Evolutionary conservation across 1,284 basidiomycete species (phyloP), one percentile per base, ranked within the genome.

Genomic region (Amylostereum chailletii): DNA sequence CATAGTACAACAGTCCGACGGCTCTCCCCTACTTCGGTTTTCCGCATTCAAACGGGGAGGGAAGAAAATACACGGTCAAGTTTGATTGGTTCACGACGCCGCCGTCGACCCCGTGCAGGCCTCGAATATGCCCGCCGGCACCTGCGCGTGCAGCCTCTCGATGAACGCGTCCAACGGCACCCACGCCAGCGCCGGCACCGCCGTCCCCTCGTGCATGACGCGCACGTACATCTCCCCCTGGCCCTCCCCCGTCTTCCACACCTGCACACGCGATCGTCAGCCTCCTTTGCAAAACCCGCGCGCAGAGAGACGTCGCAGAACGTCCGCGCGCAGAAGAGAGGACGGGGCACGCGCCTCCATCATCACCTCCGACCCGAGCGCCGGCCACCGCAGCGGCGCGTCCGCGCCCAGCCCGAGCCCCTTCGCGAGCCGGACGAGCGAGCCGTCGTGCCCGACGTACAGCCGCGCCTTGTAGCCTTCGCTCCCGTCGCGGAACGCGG

Each of bases 361-460:
- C 43, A 72, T 51, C n/a, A 77, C 68, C 55, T 77, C 75, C 10
- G 70, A 71, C 2, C 76, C 75, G 43, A 77, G 60, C 0, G 75
- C 72, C 1, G 76, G 76, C 75, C 75, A 77, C 31, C 73, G 66
- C 47, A 77, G 56, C 1, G 61, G 60, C 5, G 57, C 54, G 7
- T 54, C 52, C 37, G 58, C 62, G 10, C 72, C 73, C 11, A 76
- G 57, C 4, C 75, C 74, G 2, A 77, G 63, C 9, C 70, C 68
- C 1, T 74, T 60, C 5, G 74, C 72, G 4, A 77, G 69, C 32
- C 75, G 67, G 47, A 77, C 68, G 67, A 77, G 72, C 4, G 72
- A 68, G 3, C 75, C 73, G 51, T 77, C 75, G 50, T 77, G 76
- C 3, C 73, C 76, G 6, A 77, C 69, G 46, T 74, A 72, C 49